Percentiles rank a stretch among this genome's conserved stretches.
These are phyloP conservation scores for Pyrus hybrid DNA, from an alignment of 331 rosid genomes.

Conservation along the genomic window DNA sequence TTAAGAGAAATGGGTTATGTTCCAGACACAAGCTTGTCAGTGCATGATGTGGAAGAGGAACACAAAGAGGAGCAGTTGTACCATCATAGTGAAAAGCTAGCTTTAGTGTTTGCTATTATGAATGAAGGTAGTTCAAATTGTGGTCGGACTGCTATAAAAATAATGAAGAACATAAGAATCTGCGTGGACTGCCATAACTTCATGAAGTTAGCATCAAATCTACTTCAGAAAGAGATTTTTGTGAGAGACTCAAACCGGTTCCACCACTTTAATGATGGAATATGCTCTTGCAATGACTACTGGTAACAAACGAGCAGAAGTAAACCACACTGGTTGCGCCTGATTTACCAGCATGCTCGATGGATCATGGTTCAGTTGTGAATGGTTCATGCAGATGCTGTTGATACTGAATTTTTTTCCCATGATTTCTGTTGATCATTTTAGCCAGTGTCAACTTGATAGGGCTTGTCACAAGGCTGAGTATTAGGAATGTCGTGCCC, in stretches of 20 bases:
- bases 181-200: slow-evolving; percentile 88
- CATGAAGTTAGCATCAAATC: slow-evolving; percentile 69
- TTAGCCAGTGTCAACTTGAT: background rate
- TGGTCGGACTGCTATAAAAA: slow-evolving; percentile 38
- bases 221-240: slow-evolving; percentile 52
- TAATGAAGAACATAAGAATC: slow-evolving; percentile 81
- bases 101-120: slow-evolving; percentile 63
- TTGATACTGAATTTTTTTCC: background rate
- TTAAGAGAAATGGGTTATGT: slow-evolving; percentile 72
- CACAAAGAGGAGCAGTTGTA: slow-evolving; percentile 73
- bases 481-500: background rate
- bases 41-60: slow-evolving; percentile 65
- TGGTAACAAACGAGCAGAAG: slow-evolving; percentile 37
- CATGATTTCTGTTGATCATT: background rate
- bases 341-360: background rate
- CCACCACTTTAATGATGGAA: slow-evolving; percentile 60
- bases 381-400: background rate
- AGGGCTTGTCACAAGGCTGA: background rate
- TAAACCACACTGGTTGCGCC: background rate
- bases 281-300: slow-evolving; percentile 73
- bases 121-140: slow-evolving; percentile 33
- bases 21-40: slow-evolving; percentile 57
- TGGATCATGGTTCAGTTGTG: background rate
- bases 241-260: slow-evolving; percentile 88
- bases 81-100: slow-evolving; percentile 84